Base-by-base conservation (phyloP, 2,329 filamentous ascomycete genomes). In the Fusarium redolens region DNA sequence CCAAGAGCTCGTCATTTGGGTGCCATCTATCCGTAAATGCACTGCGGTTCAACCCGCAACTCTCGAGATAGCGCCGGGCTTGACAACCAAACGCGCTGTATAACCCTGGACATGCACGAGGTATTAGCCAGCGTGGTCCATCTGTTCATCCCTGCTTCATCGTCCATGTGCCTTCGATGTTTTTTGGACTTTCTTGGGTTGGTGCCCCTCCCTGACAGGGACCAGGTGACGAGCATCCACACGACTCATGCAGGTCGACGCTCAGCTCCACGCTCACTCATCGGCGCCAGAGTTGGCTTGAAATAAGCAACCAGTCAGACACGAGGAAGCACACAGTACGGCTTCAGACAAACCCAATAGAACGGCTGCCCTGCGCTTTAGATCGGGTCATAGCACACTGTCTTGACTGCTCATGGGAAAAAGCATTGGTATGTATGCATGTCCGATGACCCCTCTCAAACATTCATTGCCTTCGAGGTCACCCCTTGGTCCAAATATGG, bases 21-120 rank as follows among this genome's bases (percentile, higher is more conserved):
- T 75, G 72, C 72, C 76, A 78, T 79, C 75, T 75, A 73, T 66
- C 70, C 47, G 38, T 37, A 52, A 52, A 78, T 80, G 78, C 78
- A 80, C 67, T 65, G 73, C 78, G 78, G 78, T 80, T 80, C 77
- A 80, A 78, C 78, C 78, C 78, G 78, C 77, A 77, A 76, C 77
- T 79, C 75, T 78, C 74, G 55, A 75, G 68, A 77, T 78, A 78
- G 76, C 77, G 77, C 73, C 75, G 75, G 73, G 65, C 72, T 65
- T 69, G 67, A 68, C 69, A 73, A 70, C 69, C 74, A 72, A 67
- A 74, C 68, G 71, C 62, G 65, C 68, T 66, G 61, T 65, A 62
- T 72, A 66, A 67, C 74, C 72, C 65, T 65, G 61, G 61, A 63
- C 40, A 66, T 67, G 61, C 70, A 75, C 71, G 70, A 76, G 69